Evolutionary conservation across 495 filamentous ascomycete genomes (phyloP), one percentile per base, ranked within the genome.

Genomic region (Lophiotrema nucula): DNA sequence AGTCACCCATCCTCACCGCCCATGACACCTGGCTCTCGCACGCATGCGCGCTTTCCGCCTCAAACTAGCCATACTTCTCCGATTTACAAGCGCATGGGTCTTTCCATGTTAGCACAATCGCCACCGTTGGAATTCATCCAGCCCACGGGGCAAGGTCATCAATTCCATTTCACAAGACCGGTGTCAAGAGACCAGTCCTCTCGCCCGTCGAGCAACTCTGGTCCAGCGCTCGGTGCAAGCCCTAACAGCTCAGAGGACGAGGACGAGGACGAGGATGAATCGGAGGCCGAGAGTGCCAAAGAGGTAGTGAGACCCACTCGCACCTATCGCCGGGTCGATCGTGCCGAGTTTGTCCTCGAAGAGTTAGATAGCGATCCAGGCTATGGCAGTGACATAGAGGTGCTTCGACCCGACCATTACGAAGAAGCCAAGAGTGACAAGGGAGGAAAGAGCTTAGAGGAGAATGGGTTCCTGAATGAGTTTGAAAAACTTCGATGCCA

Each of bases 401-500:
- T 71, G 24, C 53, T 72, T 16, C 54, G 55, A 33, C 71, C 71
- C 4, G 64, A 70, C 46, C 53, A 67, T 21, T 65, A 53, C 42
- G 70, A 73, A 62, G 71, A 73, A 38, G 66, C 61, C 11, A 57
- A 56, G 21, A 71, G 64, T 45, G 67, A 67, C 43, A 44, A 37
- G 18, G 55, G 43, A 45, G 46, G 33, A 3, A 43, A 43, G 23
- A 52, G 55, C 26, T 33, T 47, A n/a, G 61, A 61, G 21, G 43
- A 58, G 16, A 58, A 44, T 13, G 60, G 45, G 12, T 26, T 69
- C 19, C 23, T 67, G 21, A 23, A 55, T 28, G 51, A 53, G 10
- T 62, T 67, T 27, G 43, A 56, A 25, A 51, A 52, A 13, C 24
- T 67, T 22, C 57, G 53, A 3, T 67, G 67, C 46, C 26, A 41